Percentiles rank a stretch among this genome's conserved stretches.
Evolutionary conservation across 805 yeast genomes (phyloP).

Genomic region (Dipodascus geniculatus): DNA sequence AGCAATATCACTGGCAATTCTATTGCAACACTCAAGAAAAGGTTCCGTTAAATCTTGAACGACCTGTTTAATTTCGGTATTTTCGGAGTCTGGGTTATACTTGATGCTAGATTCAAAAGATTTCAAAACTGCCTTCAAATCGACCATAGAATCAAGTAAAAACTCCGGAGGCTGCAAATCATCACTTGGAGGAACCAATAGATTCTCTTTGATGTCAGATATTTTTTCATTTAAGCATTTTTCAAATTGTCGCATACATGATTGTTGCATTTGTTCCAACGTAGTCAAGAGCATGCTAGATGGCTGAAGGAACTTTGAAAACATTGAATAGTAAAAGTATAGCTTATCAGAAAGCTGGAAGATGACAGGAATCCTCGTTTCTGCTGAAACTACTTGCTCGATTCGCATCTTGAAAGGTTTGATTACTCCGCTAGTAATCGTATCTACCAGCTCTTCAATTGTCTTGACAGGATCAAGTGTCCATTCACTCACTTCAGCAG

Average conservation of each 20-base stretch:
- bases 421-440: conserved; percentile 41
- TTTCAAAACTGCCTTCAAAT: conserved; percentile 47
- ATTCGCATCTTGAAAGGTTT: conserved; percentile 51
- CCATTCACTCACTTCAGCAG: conserved; percentile 6
- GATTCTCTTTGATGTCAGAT: conserved; percentile 24
- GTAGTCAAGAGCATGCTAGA: conserved; percentile 19
- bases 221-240: conserved; percentile 30
- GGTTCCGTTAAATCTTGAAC: conserved; percentile 25
- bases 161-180: conserved; percentile 79
- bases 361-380: conserved; percentile 42
- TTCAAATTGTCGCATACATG: conserved; percentile 30
- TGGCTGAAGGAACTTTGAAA: conserved; percentile 30
- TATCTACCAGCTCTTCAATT: conserved; percentile 32
- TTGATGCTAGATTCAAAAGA: conserved; percentile 26
- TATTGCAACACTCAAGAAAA: conserved; percentile 19
- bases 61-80: conserved; percentile 14
- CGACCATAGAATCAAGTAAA: conserved; percentile 54
- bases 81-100: conserved; percentile 10
- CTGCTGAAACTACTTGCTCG: conserved; percentile 59
- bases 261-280: conserved; percentile 25
- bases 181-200: conserved; percentile 24
- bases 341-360: conserved; percentile 52
- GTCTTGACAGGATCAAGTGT: conserved; percentile 10
- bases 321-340: conserved; percentile 58
- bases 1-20: conserved; percentile 17